Base-by-base conservation (phyloP, 306 rosid species). In the Dalbergia cultrata region DNA sequence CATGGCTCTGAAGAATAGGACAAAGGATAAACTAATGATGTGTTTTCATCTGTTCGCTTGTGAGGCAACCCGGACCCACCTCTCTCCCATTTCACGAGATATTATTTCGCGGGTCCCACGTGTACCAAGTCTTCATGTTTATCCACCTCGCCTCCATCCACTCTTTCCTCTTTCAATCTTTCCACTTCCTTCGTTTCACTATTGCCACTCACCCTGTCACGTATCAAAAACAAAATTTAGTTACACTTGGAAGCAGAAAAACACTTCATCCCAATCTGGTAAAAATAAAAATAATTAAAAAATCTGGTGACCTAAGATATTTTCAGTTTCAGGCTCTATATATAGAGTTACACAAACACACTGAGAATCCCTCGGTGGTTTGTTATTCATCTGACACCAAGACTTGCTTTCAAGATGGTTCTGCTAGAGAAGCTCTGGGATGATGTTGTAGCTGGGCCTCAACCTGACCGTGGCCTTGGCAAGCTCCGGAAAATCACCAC, bases 341-440 rank as follows among this genome's bases (percentile, higher is more conserved):
- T 87, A 85, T 76, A 79, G 13, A 50, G 26, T 4, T 12, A 4
- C 22, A 10, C 14, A 11, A 5, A 5, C 35, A 1, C 9, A 0
- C 18, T 33, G 5, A 13, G 62, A 52, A 53, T 37, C 13, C 14
- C 18, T 5, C 57, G 39, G 41, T 14, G 49, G 17, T 31, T 60
- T 7, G 60, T 5, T 54, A 5, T 1, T 72, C 11, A 21, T 54
- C 34, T 26, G 9, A 34, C 8, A 13, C 11, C 2, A 12, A 26
- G 16, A 8, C 0, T 11, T 7, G 4, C 35, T 26, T 26, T 26
- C 31, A 90, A 75, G 16, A 92, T 86, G 97, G 93, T 78, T 82
- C 84, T 93, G 84, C 89, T 96, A n/a, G 98, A 88, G 19, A 93
- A 89, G 85, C 88, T 96, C 3, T 96, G 99, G 99, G 99, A 93